Evolutionary conservation across 345 rosid genomes (phyloP).

Genomic region (Rubroshorea leprosula): DNA sequence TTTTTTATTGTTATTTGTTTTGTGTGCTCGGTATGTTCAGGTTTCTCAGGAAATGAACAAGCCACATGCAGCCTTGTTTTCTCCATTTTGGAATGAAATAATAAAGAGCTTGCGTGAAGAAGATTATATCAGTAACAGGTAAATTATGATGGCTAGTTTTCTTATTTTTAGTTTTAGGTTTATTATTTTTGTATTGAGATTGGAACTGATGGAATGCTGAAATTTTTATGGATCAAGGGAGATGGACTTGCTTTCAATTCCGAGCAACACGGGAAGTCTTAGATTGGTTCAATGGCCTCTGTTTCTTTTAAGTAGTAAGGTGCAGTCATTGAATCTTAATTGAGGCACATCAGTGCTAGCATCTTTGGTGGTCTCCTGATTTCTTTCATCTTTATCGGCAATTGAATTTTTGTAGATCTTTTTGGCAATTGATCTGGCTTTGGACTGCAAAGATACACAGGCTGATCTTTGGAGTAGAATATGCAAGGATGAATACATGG

Average conservation of each 20-base stretch:
- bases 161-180: conserved; percentile 1
- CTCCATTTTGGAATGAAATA: conserved; percentile 99
- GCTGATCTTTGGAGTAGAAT: conserved; percentile 72
- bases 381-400: conserved; percentile 11
- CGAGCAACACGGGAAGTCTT: conserved; percentile 91
- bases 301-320: conserved; percentile 98
- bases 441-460: conserved; percentile 85
- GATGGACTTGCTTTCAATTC: conserved; percentile 90
- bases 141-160: conserved; percentile 14
- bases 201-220: not conserved
- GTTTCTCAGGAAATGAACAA: conserved; percentile 63
- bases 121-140: conserved; percentile 93
- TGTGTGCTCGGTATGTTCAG: conserved; percentile 33
- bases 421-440: conserved; percentile 90
- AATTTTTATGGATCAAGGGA: conserved; percentile 48
- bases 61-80: conserved; percentile 77
- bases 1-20: not conserved
- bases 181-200: conserved; percentile 12
- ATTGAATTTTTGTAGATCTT: conserved; percentile 51
- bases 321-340: conserved; percentile 22
- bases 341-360: not conserved
- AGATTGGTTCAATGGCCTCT: conserved; percentile 97
- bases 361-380: conserved; percentile 10
- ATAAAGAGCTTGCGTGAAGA: conserved; percentile 94
- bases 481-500: conserved; percentile 92